Conservation (phyloP, 306 rosid genomes). For the Rubus parviflorus region DNA sequence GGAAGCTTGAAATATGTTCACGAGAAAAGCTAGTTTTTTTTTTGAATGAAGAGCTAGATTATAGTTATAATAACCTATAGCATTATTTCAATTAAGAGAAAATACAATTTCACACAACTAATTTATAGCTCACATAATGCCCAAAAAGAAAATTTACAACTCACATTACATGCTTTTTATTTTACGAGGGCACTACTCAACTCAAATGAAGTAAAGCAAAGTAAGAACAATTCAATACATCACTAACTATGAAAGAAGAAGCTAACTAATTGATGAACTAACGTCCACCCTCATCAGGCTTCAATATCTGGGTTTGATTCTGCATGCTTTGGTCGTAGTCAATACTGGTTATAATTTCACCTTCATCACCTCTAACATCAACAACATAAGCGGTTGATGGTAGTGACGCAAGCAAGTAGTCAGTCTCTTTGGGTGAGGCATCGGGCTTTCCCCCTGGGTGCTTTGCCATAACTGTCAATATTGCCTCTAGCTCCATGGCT, state of each 20-base stretch:
- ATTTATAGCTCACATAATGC: too few relatives aligned
- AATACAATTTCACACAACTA: too few relatives aligned
- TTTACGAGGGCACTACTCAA: not conserved
- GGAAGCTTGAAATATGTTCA: too few relatives aligned
- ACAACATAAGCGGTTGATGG: not conserved
- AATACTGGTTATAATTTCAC: not conserved
- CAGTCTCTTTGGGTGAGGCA: not conserved
- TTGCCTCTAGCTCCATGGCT: not conserved
- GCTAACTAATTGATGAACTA: not conserved
- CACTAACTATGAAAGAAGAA: not conserved
- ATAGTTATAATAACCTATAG: too few relatives aligned
- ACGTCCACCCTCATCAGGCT: not conserved
- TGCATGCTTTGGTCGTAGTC: not conserved
- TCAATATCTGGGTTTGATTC: not conserved
- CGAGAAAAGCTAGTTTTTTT: too few relatives aligned
- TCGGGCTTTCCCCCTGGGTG: not conserved
- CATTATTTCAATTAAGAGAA: not conserved
- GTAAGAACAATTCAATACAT: not conserved
- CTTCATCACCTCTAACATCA: not conserved
- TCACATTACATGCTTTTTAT: not conserved
- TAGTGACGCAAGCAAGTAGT: not conserved
- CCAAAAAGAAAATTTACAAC: too few relatives aligned
- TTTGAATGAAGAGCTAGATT: too few relatives aligned
- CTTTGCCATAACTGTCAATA: not conserved
- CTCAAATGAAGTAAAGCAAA: not conserved